Evolutionary conservation across 208 protist genomes (phyloP).

Genomic region (Leishmania arabica): DNA sequence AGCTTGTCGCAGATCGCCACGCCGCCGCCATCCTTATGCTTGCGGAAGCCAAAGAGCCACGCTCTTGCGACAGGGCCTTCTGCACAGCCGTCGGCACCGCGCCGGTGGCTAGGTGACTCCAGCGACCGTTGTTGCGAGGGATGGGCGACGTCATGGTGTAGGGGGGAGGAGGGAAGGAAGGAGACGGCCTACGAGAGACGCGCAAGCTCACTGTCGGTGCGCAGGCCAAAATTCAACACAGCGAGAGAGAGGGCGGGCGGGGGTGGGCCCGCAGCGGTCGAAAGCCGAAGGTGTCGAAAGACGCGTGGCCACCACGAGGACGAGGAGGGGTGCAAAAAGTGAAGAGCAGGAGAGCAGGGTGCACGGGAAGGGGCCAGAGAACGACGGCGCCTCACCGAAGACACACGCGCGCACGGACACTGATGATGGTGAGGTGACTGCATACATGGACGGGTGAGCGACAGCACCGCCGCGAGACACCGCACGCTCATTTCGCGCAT

Average conservation of each 20-base stretch:
- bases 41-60: slow-evolving; percentile 8
- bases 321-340: neutral
- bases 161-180: neutral
- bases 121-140: neutral
- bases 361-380: neutral
- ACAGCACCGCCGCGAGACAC: neutral
- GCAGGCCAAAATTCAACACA: neutral
- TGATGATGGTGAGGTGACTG: neutral
- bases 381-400: neutral
- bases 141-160: neutral
- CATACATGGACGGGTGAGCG: neutral
- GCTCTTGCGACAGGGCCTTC: slow-evolving; percentile 20
- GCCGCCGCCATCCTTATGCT: neutral
- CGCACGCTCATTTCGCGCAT: neutral
- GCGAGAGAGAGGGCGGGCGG: neutral
- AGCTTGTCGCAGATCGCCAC: neutral
- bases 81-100: slow-evolving; percentile 23
- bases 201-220: neutral
- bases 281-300: neutral
- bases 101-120: slow-evolving; percentile 7
- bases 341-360: neutral
- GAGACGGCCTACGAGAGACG: neutral
- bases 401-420: neutral
- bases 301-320: neutral
- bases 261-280: neutral